A percentile compares a stretch with the other conserved stretches of the same genome.
Conservation (phyloP, 768 basidiomycete species). For the Lactarius sp. region DNA sequence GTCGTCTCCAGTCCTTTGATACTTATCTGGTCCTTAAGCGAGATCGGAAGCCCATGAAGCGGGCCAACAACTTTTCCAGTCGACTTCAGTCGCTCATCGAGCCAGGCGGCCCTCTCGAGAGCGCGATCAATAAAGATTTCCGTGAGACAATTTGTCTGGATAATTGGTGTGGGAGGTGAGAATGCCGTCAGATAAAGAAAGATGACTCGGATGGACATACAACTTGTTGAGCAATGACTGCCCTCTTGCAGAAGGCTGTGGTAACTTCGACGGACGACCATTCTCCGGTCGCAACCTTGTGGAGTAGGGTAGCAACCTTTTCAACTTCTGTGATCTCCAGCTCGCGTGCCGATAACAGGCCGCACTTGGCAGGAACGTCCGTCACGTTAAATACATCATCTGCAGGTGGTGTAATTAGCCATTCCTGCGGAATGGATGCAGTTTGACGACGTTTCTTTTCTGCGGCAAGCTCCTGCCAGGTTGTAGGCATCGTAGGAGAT, state of each 20-base stretch:
- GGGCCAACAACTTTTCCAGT: constrained; percentile 43
- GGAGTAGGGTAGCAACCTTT: constrained; percentile 44
- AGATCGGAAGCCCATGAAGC: constrained; percentile 44
- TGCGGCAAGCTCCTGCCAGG: constrained; percentile 19
- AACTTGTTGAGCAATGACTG: constrained; percentile 47
- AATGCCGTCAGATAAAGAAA: neutral
- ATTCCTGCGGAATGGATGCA: constrained; percentile 57
- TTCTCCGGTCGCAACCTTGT: constrained; percentile 45
- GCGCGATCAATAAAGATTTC: constrained; percentile 47
- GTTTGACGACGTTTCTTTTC: constrained; percentile 37
- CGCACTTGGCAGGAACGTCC: constrained; percentile 49
- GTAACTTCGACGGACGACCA: constrained; percentile 57
- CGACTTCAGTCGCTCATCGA: constrained; percentile 38
- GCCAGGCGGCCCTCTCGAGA: constrained; percentile 37
- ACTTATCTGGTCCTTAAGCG: constrained; percentile 46
- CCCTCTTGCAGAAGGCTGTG: constrained; percentile 45
- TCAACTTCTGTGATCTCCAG: constrained; percentile 55
- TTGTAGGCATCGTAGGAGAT: constrained; percentile 10
- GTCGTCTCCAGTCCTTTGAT: constrained; percentile 59
- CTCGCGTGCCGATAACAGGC: constrained; percentile 52
- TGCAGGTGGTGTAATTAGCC: constrained; percentile 50
- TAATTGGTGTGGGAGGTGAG: neutral
- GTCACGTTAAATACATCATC: constrained; percentile 48
- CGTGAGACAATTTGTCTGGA: constrained; percentile 46
- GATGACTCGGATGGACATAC: constrained; percentile 28